Conservation (phyloP, 768 basidiomycete genomes). For the Agrocybe praecox region DNA sequence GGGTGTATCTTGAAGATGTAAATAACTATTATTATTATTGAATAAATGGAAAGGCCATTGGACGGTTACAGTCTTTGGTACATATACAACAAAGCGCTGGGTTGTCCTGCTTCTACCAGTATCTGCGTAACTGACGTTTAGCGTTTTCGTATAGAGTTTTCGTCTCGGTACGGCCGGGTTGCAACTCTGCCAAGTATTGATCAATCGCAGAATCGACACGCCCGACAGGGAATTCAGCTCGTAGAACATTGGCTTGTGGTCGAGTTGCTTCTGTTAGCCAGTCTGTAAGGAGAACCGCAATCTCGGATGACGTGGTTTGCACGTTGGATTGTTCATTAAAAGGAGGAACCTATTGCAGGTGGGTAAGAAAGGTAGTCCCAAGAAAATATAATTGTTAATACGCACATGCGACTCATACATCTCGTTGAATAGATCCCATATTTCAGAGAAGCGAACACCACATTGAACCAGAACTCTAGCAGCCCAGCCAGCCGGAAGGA, state of each 20-base stretch:
- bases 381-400: conserved; percentile 1
- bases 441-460: conserved; percentile 75
- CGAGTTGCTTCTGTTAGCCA: conserved; percentile 81
- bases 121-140: conserved; percentile 68
- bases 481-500: conserved; percentile 79
- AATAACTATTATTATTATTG: conserved; percentile 1
- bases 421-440: conserved; percentile 85
- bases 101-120: conserved; percentile 56
- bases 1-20: background rate
- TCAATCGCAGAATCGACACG: conserved; percentile 74
- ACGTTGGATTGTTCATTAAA: conserved; percentile 83
- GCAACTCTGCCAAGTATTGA: conserved; percentile 73
- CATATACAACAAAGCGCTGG: conserved; percentile 13
- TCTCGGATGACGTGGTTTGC: conserved; percentile 79
- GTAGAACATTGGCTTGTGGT: conserved; percentile 63
- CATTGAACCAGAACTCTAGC: conserved; percentile 79
- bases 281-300: conserved; percentile 77
- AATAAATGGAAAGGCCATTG: conserved; percentile 5
- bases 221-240: conserved; percentile 76
- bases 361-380: background rate
- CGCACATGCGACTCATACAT: conserved; percentile 88
- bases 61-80: conserved; percentile 8
- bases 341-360: conserved; percentile 62
- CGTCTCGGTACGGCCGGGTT: conserved; percentile 62
- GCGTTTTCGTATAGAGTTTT: conserved; percentile 67